Percentiles rank a stretch among this genome's conserved stretches.
Evolutionary conservation across 805 yeast species (phyloP).

Genomic region (Candida yuanshanica): DNA sequence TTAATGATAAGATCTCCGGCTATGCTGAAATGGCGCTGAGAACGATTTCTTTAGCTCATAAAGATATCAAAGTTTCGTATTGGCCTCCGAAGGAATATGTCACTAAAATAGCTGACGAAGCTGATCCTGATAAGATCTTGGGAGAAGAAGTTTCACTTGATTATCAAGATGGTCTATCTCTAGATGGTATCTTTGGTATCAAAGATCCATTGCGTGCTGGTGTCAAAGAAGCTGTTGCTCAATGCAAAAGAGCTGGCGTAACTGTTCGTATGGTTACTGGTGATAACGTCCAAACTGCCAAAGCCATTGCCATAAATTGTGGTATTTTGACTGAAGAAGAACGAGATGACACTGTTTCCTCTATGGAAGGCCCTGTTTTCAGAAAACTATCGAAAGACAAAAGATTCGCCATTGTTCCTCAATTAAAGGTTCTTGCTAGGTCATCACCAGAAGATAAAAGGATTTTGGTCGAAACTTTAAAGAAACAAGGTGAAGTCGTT

Average conservation of each 20-base stretch:
- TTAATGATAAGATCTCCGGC: constrained; percentile 39
- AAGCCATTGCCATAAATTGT: constrained; percentile 83
- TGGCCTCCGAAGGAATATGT: constrained; percentile 68
- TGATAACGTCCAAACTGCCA: constrained; percentile 87
- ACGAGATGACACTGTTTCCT: constrained; percentile 46
- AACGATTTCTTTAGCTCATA: constrained; percentile 84
- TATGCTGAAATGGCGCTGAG: constrained; percentile 80
- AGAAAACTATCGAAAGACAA: constrained; percentile 57
- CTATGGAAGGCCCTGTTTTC: constrained; percentile 92
- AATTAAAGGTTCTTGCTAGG: constrained; percentile 80
- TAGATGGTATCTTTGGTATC: constrained; percentile 83
- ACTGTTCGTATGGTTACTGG: constrained; percentile 98
- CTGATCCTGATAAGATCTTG: constrained; percentile 38
- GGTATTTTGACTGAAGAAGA: constrained; percentile 55
- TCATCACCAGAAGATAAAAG: constrained; percentile 96
- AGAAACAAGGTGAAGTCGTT: constrained; percentile 82
- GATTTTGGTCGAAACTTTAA: constrained; percentile 73
- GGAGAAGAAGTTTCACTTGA: constrained; percentile 28
- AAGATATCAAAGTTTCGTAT: constrained; percentile 44
- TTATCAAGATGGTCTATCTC: constrained; percentile 33
- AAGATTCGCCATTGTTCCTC: constrained; percentile 59
- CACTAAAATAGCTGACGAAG: constrained; percentile 31
- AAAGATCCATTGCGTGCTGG: constrained; percentile 93
- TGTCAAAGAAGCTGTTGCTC: constrained; percentile 80
- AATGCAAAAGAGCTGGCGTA: constrained; percentile 89